Conservation (phyloP, 2,329 filamentous ascomycete genomes). For the Cordyceps pruinosa region DNA sequence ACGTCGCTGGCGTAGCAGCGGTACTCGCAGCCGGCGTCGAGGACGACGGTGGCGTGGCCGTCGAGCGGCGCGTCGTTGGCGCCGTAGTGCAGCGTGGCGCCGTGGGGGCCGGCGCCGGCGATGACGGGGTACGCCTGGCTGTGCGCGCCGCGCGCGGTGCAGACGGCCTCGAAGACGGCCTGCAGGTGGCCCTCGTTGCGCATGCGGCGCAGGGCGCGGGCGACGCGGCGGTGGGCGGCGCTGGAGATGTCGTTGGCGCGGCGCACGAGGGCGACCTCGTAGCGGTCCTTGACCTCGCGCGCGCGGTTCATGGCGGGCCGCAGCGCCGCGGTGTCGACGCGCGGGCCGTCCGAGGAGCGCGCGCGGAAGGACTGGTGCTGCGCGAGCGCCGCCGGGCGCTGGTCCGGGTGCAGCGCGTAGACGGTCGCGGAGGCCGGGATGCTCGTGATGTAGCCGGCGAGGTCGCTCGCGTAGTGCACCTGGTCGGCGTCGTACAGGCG, state of each 20-base stretch:
- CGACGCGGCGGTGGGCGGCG: conserved; percentile 66
- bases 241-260: conserved; percentile 76
- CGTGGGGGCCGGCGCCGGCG: conserved; percentile 75
- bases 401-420: conserved; percentile 42
- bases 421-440: conserved; percentile 34
- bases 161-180: conserved; percentile 66
- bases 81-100: conserved; percentile 78
- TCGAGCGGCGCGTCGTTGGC: conserved; percentile 67
- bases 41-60: conserved; percentile 65
- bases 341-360: conserved; percentile 26
- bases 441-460: conserved; percentile 39
- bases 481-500: conserved; percentile 62
- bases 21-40: conserved; percentile 86
- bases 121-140: conserved; percentile 85
- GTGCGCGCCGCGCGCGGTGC: conserved; percentile 65
- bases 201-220: conserved; percentile 55
- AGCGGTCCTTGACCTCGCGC: conserved; percentile 76
- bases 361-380: conserved; percentile 27
- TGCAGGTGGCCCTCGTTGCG: conserved; percentile 78
- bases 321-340: conserved; percentile 47
- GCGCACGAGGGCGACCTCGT: conserved; percentile 76
- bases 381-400: conserved; percentile 26
- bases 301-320: conserved; percentile 69
- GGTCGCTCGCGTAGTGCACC: conserved; percentile 53
- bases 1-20: conserved; percentile 83